Evolutionary conservation across 352 stramenopile species (phyloP).

Genomic region (Globisporangium barbulae): DNA sequence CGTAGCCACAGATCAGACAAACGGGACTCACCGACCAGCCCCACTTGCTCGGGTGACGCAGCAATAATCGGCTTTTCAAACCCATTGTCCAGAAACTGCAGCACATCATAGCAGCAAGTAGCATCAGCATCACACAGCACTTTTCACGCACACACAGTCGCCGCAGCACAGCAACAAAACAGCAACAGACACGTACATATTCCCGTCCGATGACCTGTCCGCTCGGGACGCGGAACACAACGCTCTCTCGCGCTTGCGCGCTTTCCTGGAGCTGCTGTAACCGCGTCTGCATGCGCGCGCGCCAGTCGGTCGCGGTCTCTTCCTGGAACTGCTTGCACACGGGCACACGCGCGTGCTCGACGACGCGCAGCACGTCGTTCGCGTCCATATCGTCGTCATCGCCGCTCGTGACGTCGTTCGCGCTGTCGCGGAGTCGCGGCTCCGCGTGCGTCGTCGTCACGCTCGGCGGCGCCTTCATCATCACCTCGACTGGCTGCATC

Average conservation of each 20-base stretch:
- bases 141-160: neutral
- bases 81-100: constrained; percentile 25
- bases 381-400: constrained; percentile 8
- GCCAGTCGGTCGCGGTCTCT: constrained; percentile 18
- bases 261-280: constrained; percentile 12
- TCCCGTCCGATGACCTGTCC: constrained; percentile 1
- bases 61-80: constrained; percentile 26
- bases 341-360: constrained; percentile 7
- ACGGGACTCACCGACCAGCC: constrained; percentile 19
- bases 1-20: neutral
- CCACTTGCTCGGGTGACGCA: constrained; percentile 22
- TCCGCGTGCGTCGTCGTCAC: neutral
- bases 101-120: neutral
- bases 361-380: neutral
- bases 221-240: constrained; percentile 3
- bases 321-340: constrained; percentile 7
- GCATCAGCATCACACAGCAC: neutral
- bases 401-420: constrained; percentile 6
- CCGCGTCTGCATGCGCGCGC: constrained; percentile 22
- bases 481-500: neutral
- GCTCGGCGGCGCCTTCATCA: neutral
- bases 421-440: neutral
- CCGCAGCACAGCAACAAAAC: neutral
- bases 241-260: neutral
- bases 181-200: constrained; percentile 10